Percentiles rank a stretch among this genome's conserved stretches.
Evolutionary conservation across 2,329 filamentous ascomycete genomes (phyloP).

Genomic region (Fusarium sp.): DNA sequence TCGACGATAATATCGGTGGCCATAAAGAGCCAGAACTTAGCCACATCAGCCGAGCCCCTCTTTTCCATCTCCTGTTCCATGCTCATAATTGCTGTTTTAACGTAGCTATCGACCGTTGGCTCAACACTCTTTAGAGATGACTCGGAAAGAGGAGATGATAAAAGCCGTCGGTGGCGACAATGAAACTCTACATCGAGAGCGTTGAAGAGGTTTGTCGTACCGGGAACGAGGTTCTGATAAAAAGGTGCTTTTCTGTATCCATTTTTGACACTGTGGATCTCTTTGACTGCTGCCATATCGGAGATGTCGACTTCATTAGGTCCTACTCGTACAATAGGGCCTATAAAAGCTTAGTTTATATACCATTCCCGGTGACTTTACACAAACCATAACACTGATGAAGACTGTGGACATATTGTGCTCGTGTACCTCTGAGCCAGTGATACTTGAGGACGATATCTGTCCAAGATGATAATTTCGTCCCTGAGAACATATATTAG

Average conservation of each 20-base stretch:
- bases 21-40: not conserved
- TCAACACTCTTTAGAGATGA: not conserved
- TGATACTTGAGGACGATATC: not conserved
- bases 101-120: not conserved
- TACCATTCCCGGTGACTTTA: rapidly evolving
- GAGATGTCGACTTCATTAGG: not conserved
- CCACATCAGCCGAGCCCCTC: not conserved
- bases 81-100: not conserved
- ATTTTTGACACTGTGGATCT: not conserved
- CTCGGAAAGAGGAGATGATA: not conserved
- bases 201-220: not conserved
- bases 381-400: not conserved
- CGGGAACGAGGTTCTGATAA: not conserved
- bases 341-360: not conserved
- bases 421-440: not conserved
- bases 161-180: not conserved
- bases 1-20: not conserved
- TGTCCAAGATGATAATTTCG: not conserved
- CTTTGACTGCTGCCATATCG: not conserved
- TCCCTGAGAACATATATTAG: not conserved
- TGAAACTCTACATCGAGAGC: not conserved
- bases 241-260: not conserved
- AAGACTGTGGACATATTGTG: not conserved
- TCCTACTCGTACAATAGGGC: not conserved
- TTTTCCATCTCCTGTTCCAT: not conserved